These are phyloP conservation scores for Penicillium alfredii DNA, from an alignment of 495 filamentous ascomycete genomes.

Conservation along the genomic window DNA sequence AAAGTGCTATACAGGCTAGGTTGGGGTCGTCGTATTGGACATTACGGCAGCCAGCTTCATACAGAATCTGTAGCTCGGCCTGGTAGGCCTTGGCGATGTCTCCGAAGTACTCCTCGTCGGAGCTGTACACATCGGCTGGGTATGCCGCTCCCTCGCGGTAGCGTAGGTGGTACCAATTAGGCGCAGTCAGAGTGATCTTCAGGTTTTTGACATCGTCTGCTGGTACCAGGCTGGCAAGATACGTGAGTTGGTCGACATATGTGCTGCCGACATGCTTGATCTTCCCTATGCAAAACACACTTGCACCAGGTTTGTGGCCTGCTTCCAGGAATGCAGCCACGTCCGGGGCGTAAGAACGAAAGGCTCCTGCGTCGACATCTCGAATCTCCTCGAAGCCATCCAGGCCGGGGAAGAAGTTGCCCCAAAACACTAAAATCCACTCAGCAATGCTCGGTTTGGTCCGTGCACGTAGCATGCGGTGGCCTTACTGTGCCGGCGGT, in stretches of 20 bases:
- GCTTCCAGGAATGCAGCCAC: conserved; percentile 66
- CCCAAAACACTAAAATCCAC: conserved; percentile 53
- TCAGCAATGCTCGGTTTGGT: not conserved
- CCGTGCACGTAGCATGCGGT: not conserved
- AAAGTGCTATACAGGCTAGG: conserved; percentile 70
- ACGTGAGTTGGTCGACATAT: conserved; percentile 62
- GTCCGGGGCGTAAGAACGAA: conserved; percentile 72
- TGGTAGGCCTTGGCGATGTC: conserved; percentile 72
- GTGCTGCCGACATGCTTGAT: conserved; percentile 60
- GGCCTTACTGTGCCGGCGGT: conserved; percentile 55
- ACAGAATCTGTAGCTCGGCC: conserved; percentile 58
- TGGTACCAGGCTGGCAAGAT: conserved; percentile 56
- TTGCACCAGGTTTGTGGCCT: conserved; percentile 69
- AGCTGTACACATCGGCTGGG: conserved; percentile 55
- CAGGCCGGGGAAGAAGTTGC: conserved; percentile 70
- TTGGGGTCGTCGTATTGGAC: conserved; percentile 74
- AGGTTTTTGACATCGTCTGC: conserved; percentile 55
- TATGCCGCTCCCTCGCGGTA: conserved; percentile 67
- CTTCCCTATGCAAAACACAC: conserved; percentile 66
- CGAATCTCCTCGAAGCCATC: conserved; percentile 61
- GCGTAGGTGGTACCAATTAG: conserved; percentile 69
- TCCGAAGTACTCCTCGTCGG: conserved; percentile 64
- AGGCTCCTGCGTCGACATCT: conserved; percentile 55
- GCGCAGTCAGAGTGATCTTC: conserved; percentile 69
- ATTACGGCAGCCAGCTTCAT: conserved; percentile 62